These are phyloP conservation scores for Porodaedalea pini DNA, from an alignment of 1,284 basidiomycete species.

Conservation along the genomic window DNA sequence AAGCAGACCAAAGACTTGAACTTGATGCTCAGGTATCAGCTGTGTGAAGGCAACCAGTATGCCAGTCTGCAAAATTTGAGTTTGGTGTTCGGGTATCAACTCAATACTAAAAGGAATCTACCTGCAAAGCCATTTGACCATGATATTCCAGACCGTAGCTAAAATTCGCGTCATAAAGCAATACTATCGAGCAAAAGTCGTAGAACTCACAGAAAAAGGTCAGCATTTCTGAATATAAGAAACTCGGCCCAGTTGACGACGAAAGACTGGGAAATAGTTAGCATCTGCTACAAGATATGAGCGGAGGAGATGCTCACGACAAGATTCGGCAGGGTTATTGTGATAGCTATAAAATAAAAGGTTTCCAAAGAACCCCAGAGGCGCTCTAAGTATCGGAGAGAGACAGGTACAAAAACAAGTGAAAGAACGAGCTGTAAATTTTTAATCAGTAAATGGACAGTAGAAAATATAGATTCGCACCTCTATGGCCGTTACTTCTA, in stretches of 20 bases:
- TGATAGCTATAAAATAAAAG: conserved; percentile 79
- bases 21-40: conserved; percentile 95
- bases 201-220: conserved; percentile 66
- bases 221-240: conserved; percentile 57
- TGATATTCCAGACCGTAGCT: conserved; percentile 89
- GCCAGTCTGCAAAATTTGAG: conserved; percentile 58
- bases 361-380: conserved; percentile 90
- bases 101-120: neutral
- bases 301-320: conserved; percentile 37
- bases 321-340: conserved; percentile 80
- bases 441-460: conserved; percentile 15
- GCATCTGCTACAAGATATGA: neutral
- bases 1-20: conserved; percentile 85
- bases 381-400: conserved; percentile 86
- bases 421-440: conserved; percentile 70
- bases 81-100: neutral
- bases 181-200: conserved; percentile 10
- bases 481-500: conserved; percentile 83
- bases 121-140: conserved; percentile 83
- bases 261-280: conserved; percentile 44
- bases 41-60: conserved; percentile 96
- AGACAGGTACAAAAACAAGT: conserved; percentile 75
- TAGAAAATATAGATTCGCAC: conserved; percentile 43
- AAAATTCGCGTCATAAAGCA: conserved; percentile 11
- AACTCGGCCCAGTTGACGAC: conserved; percentile 82